Percentiles rank a stretch among this genome's conserved stretches.
These are phyloP conservation scores for Phytophthora nicotianae DNA, from an alignment of 352 stramenopile species.

Conservation along the genomic window DNA sequence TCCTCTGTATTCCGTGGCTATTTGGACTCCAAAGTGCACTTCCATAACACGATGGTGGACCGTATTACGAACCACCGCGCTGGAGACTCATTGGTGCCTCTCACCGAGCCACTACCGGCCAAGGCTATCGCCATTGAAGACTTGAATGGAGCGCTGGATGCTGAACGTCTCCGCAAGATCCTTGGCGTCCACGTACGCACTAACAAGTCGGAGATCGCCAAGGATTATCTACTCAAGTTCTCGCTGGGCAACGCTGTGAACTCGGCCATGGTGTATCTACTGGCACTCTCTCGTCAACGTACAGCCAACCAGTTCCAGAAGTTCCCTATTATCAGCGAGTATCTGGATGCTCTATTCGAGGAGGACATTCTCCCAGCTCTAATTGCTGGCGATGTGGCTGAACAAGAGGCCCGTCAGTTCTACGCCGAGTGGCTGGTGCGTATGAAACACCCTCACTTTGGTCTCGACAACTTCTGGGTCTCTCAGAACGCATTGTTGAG, in stretches of 20 bases:
- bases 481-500: conserved; percentile 85
- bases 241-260: conserved; percentile 91
- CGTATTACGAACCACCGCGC: conserved; percentile 64
- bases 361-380: conserved; percentile 79
- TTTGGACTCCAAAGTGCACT: conserved; percentile 58
- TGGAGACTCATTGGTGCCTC: conserved; percentile 53
- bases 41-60: conserved; percentile 90
- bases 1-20: conserved; percentile 39
- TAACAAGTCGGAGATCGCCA: conserved; percentile 49
- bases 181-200: conserved; percentile 59
- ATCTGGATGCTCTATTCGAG: conserved; percentile 84
- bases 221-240: conserved; percentile 92
- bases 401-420: conserved; percentile 42
- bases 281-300: conserved; percentile 57
- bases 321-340: conserved; percentile 50
- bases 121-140: conserved; percentile 80
- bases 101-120: conserved; percentile 59
- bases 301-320: conserved; percentile 40
- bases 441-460: conserved; percentile 85
- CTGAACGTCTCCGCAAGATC: conserved; percentile 28
- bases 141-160: conserved; percentile 44
- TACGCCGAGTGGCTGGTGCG: conserved; percentile 89
- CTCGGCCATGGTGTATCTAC: conserved; percentile 88
- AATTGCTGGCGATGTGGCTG: conserved; percentile 29
- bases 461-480: conserved; percentile 94